phyloP scores from a whole-genome alignment of 495 filamentous ascomycete genomes.

The Aspergillus affinis region DNA sequence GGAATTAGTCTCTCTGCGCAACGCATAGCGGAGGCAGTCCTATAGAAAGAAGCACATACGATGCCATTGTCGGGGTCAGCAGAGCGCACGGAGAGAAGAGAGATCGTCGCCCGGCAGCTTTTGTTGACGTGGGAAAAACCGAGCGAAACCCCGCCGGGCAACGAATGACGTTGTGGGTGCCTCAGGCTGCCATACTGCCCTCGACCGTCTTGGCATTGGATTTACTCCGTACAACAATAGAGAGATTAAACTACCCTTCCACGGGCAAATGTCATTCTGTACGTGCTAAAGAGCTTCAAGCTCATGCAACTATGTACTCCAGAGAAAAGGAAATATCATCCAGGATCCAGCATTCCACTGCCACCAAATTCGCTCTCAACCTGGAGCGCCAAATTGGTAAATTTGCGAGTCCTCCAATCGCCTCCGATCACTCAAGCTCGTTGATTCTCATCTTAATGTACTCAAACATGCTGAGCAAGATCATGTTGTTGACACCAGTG shows the following conservation, averaged over 20 bases:
- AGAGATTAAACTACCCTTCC: background rate
- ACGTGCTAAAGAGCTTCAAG: slow-evolving; percentile 27
- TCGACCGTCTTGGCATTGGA: too few relatives aligned
- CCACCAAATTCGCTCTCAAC: slow-evolving; percentile 6
- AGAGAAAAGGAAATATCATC: background rate
- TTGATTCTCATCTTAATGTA: slow-evolving; percentile 45
- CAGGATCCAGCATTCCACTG: background rate
- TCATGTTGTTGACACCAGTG: slow-evolving; percentile 51
- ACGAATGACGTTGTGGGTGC: slow-evolving; percentile 38
- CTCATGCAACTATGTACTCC: slow-evolving; percentile 31
- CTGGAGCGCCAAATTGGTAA: slow-evolving; percentile 2
- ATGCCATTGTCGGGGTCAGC: slow-evolving; percentile 37
- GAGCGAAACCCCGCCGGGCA: slow-evolving; percentile 31
- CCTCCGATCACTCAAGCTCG: slow-evolving; percentile 26
- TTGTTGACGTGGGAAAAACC: slow-evolving; percentile 39
- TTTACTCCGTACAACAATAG: background rate
- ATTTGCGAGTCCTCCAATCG: slow-evolving; percentile 9
- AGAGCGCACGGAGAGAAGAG: slow-evolving; percentile 15
- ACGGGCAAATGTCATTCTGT: slow-evolving; percentile 19
- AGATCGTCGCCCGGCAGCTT: slow-evolving; percentile 20
- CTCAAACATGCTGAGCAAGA: slow-evolving; percentile 47
- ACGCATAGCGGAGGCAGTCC: background rate
- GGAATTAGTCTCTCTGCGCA: background rate
- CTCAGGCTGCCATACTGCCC: slow-evolving; percentile 8
- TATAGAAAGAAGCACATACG: slow-evolving; percentile 31